Evolutionary conservation across 257 asterid genomes (phyloP), one percentile per base, ranked within the genome.

Genomic region (Schizonepeta tenuifolia): DNA sequence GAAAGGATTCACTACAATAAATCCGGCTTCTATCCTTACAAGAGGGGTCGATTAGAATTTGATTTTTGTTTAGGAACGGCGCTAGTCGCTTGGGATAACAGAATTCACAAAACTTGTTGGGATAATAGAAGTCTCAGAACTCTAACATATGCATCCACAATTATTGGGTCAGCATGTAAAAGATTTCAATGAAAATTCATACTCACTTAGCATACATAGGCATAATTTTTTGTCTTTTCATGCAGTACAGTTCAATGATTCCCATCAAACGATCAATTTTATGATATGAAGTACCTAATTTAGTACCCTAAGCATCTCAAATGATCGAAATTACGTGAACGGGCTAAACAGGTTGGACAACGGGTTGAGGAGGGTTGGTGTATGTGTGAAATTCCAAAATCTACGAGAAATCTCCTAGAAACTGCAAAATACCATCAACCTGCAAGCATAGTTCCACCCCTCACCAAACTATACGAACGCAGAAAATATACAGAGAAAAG

Each of bases 401-500:
- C 3, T 38, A 7, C 3, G 41, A 36, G 1, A 36, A 36, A 7
- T 36, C 8, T 36, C 41, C 41, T 7, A 47, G 54, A 15, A 47
- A 47, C 15, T 47, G 14, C n/a, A 43, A 43, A 43, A 43, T 36
- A 44, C n/a, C 51, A 44, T 14, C 15, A 4, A 12, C 50, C 50
- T 12, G 50, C 50, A 44, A 44, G 50, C 50, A 44, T 44, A 44
- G 7, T 49, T 51, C 57, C 57, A 51, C 18, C 60, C 60, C 33
- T 54, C 24, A 9, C 67, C 64, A 12, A 71, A 44, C 22, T 33
- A 58, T 4, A 43, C 8, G 41, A 10, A 36, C 14, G 33, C 43
- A 6, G 33, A 18, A 53, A 46, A 57, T 24, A 47, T 17, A 46
- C 50, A 18, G 40, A 66, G 71, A 72, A 43, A 58, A 59, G 46